Conservation (phyloP, 2,329 filamentous ascomycete species). For the Fusarium virguliforme region DNA sequence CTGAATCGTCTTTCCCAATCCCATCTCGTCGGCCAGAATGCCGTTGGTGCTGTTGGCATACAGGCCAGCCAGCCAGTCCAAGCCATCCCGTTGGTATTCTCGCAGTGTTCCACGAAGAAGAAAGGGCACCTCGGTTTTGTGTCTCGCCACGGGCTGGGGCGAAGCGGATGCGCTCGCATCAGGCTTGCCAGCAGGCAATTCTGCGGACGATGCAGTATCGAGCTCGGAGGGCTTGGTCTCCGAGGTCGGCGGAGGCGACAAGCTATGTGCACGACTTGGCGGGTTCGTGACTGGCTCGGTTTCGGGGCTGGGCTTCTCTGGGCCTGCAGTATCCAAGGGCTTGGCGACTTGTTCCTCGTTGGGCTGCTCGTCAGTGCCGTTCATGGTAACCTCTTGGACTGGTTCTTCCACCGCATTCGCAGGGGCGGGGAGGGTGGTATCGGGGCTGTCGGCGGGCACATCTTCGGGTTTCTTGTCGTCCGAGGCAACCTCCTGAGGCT, state of each 20-base stretch:
- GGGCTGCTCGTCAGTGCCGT: constrained; percentile 24
- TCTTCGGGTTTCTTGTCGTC: constrained; percentile 1
- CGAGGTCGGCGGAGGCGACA: constrained; percentile 63
- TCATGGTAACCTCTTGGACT: constrained; percentile 56
- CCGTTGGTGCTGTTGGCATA: constrained; percentile 96
- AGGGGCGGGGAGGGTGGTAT: background rate
- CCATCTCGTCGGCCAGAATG: constrained; percentile 98
- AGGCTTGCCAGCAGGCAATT: constrained; percentile 54
- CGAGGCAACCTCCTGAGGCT: background rate
- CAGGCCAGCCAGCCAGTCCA: constrained; percentile 95
- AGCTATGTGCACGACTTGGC: constrained; percentile 62
- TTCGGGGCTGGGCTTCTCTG: constrained; percentile 58
- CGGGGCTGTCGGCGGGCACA: background rate
- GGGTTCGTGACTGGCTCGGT: constrained; percentile 62
- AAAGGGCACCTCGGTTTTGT: constrained; percentile 83
- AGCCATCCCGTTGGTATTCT: constrained; percentile 96
- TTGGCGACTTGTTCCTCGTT: constrained; percentile 42
- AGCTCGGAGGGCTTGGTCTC: constrained; percentile 68
- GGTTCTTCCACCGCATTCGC: background rate
- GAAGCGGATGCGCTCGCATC: constrained; percentile 55
- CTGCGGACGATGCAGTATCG: constrained; percentile 60
- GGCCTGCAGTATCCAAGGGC: constrained; percentile 45
- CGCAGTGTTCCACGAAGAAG: constrained; percentile 89
- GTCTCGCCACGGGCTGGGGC: constrained; percentile 53
- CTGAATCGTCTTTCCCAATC: constrained; percentile 97